These are phyloP conservation scores for Vanderwaltozyma yarrowii DNA, from an alignment of 805 yeast species.

Conservation along the genomic window DNA sequence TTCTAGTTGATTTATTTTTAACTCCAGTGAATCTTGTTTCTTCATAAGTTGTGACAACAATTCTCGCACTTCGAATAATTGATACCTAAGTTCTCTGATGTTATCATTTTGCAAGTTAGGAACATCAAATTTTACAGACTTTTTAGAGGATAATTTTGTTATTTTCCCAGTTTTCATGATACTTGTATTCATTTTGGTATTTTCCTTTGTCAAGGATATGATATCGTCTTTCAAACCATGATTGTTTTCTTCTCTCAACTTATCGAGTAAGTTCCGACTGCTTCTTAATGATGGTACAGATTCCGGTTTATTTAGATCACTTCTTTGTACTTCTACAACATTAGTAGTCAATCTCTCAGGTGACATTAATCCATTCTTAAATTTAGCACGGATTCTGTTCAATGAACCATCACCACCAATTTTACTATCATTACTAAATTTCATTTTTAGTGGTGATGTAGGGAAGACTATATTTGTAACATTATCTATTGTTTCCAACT, in stretches of 20 bases:
- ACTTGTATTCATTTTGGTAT: not conserved
- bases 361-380: constrained; percentile 18
- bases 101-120: constrained; percentile 4
- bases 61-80: not conserved
- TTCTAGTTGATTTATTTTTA: not conserved
- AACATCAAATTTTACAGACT: constrained; percentile 21
- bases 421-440: constrained; percentile 22
- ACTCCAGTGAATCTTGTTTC: constrained; percentile 10
- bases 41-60: constrained; percentile 3
- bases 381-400: constrained; percentile 21
- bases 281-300: too few relatives aligned
- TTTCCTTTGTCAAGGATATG: not conserved
- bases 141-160: constrained; percentile 9
- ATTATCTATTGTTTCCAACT: constrained; percentile 8
- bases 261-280: not conserved
- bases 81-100: not conserved
- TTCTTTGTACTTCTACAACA: too few relatives aligned
- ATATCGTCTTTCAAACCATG: not conserved
- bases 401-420: constrained; percentile 24
- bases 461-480: constrained; percentile 20
- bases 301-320: too few relatives aligned
- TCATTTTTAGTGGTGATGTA: constrained; percentile 22
- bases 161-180: not conserved
- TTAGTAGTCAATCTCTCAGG: constrained; percentile 8
- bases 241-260: not conserved